phyloP scores from a whole-genome alignment of 2,329 filamentous ascomycete species.

The Microcyclospora pomicola region DNA sequence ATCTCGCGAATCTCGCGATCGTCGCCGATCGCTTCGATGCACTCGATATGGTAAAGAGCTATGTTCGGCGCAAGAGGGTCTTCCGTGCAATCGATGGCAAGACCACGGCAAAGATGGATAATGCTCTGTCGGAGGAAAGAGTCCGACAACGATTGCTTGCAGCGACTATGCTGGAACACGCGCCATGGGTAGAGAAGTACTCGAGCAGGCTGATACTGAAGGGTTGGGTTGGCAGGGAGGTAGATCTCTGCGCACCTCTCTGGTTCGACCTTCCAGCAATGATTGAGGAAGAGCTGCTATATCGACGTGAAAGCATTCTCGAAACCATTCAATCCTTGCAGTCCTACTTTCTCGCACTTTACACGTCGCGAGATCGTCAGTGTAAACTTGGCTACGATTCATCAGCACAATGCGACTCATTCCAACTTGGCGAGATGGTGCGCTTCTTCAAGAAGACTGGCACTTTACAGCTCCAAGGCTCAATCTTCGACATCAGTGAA shows the following conservation, averaged over 20 bases:
- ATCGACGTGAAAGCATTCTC: slow-evolving; percentile 52
- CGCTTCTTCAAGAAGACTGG: slow-evolving; percentile 52
- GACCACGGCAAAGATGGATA: slow-evolving; percentile 26
- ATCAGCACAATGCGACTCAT: slow-evolving; percentile 58
- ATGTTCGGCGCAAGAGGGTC: slow-evolving; percentile 35
- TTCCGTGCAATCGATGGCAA: slow-evolving; percentile 30
- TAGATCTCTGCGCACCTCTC: slow-evolving; percentile 31
- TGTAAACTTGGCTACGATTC: slow-evolving; percentile 64
- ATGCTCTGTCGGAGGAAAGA: slow-evolving; percentile 44
- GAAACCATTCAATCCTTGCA: slow-evolving; percentile 57
- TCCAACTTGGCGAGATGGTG: slow-evolving; percentile 65
- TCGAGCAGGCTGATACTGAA: slow-evolving; percentile 53
- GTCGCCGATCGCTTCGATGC: slow-evolving; percentile 64
- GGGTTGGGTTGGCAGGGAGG: slow-evolving; percentile 46
- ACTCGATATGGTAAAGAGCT: slow-evolving; percentile 39
- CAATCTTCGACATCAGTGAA: slow-evolving; percentile 26
- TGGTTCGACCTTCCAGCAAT: slow-evolving; percentile 63
- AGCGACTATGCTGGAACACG: slow-evolving; percentile 50
- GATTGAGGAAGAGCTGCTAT: slow-evolving; percentile 56
- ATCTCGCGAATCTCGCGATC: slow-evolving; percentile 53
- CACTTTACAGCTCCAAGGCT: slow-evolving; percentile 42
- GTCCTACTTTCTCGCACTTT: slow-evolving; percentile 51
- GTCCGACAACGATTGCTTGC: slow-evolving; percentile 57
- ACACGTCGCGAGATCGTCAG: slow-evolving; percentile 53
- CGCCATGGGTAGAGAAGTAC: slow-evolving; percentile 44